A percentile compares a stretch with the other conserved stretches of the same genome.
These are phyloP conservation scores for Tylopilus rubrobrunneus DNA, from an alignment of 768 basidiomycete species.

Conservation along the genomic window DNA sequence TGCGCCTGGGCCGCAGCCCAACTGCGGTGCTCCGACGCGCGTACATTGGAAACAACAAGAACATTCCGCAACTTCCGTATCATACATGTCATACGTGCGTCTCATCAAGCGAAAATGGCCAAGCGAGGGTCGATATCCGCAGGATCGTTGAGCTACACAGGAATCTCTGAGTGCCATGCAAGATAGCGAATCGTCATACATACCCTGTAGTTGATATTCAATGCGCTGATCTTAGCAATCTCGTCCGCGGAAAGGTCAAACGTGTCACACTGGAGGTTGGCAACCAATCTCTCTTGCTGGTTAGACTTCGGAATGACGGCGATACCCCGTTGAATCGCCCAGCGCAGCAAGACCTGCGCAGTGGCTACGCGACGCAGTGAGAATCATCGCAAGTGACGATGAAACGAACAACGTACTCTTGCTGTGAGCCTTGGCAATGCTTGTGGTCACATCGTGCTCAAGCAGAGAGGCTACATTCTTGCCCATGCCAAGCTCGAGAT, in stretches of 20 bases:
- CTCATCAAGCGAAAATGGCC: slow-evolving; percentile 62
- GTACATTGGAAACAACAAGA: background rate
- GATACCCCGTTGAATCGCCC: slow-evolving; percentile 73
- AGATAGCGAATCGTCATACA: slow-evolving; percentile 18
- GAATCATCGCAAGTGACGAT: background rate
- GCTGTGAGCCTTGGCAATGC: slow-evolving; percentile 45
- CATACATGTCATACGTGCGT: background rate
- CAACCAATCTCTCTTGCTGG: slow-evolving; percentile 33
- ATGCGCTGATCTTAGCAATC: slow-evolving; percentile 48
- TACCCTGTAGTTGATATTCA: slow-evolving; percentile 66
- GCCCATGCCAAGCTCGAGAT: slow-evolving; percentile 64
- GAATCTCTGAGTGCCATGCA: slow-evolving; percentile 4
- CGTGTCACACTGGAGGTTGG: slow-evolving; percentile 44
- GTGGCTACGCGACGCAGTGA: slow-evolving; percentile 19
- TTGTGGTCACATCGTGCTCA: slow-evolving; percentile 40
- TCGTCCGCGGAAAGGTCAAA: slow-evolving; percentile 57
- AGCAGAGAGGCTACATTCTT: slow-evolving; percentile 52
- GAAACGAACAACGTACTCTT: slow-evolving; percentile 41
- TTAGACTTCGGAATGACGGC: slow-evolving; percentile 76
- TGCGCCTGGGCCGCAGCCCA: slow-evolving; percentile 23
- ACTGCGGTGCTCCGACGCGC: slow-evolving; percentile 7
- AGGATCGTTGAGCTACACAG: slow-evolving; percentile 63
- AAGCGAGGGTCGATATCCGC: slow-evolving; percentile 60
- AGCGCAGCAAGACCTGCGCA: slow-evolving; percentile 73
- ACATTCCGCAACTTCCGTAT: background rate